Conservation (phyloP, 352 stramenopile genomes). For the Peronospora destructor region DNA sequence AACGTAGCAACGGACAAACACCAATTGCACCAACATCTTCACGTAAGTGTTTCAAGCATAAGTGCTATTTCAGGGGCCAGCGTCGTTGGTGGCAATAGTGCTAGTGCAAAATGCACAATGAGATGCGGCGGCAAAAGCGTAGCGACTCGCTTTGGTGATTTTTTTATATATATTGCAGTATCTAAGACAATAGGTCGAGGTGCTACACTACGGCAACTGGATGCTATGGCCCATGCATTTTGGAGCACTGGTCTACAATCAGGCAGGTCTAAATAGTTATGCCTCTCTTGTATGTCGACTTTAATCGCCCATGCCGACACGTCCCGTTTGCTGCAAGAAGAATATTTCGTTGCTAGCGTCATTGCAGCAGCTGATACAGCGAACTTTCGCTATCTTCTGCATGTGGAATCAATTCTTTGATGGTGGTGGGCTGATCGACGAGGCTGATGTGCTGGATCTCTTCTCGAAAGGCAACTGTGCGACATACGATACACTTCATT, state of each 20-base stretch:
- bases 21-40: too few species aligned
- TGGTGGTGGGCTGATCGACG: constrained; percentile 8
- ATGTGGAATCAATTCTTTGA: constrained; percentile 4
- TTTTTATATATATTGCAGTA: background rate
- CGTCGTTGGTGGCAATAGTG: background rate
- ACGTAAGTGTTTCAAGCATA: too few species aligned
- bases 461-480: background rate
- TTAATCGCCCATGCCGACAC: background rate
- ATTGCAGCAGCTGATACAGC: constrained; percentile 5
- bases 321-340: constrained; percentile 14
- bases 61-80: too few species aligned
- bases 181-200: background rate
- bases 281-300: too few species aligned
- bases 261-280: too few species aligned
- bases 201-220: background rate
- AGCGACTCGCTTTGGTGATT: background rate
- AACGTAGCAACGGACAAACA: background rate
- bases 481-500: constrained; percentile 14
- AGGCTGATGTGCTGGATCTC: constrained; percentile 3
- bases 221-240: background rate
- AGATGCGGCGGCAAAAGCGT: too few species aligned
- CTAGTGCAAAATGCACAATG: background rate
- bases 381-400: constrained; percentile 5
- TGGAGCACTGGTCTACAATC: background rate
- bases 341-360: background rate